These are phyloP conservation scores for Ceratorhiza oryzae-sativae DNA, from an alignment of 1,284 basidiomycete genomes.

Conservation along the genomic window DNA sequence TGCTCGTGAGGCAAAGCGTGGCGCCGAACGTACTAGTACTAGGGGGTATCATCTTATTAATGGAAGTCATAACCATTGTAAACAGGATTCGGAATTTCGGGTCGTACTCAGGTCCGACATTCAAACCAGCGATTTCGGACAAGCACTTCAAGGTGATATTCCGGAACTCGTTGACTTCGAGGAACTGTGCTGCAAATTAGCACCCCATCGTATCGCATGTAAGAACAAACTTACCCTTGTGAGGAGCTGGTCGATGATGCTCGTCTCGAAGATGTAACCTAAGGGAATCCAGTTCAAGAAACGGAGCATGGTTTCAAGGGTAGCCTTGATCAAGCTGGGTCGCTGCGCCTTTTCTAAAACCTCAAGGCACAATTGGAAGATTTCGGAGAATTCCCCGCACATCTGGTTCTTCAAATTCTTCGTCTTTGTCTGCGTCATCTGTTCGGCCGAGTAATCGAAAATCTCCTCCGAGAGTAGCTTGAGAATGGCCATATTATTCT, in stretches of 20 bases:
- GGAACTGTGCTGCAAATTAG: conserved; percentile 67
- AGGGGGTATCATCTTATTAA: conserved; percentile 98
- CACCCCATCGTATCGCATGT: conserved; percentile 22
- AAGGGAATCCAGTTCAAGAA: conserved; percentile 99
- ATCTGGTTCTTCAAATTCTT: conserved; percentile 98
- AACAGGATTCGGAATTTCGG: conserved; percentile 97
- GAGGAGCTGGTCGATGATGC: conserved; percentile 93
- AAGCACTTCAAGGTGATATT: conserved; percentile 98
- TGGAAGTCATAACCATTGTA: conserved; percentile 96
- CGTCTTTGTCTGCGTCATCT: conserved; percentile 98
- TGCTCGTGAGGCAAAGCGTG: background rate
- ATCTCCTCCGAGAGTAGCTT: conserved; percentile 98
- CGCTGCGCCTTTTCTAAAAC: conserved; percentile 98
- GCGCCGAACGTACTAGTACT: conserved; percentile 66
- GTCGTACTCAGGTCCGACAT: conserved; percentile 98
- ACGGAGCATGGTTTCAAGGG: conserved; percentile 92
- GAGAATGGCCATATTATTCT: conserved; percentile 99
- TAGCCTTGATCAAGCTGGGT: conserved; percentile 92
- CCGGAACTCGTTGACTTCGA: conserved; percentile 96
- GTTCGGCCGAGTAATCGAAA: conserved; percentile 98
- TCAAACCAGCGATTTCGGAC: conserved; percentile 94
- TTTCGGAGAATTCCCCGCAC: conserved; percentile 96
- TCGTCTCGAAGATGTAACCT: conserved; percentile 99
- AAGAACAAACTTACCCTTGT: conserved; percentile 69
- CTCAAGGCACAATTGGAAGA: conserved; percentile 95